Evolutionary conservation across 768 basidiomycete species (phyloP), one percentile per base, ranked within the genome.

Genomic region (Pleurotus djamor): DNA sequence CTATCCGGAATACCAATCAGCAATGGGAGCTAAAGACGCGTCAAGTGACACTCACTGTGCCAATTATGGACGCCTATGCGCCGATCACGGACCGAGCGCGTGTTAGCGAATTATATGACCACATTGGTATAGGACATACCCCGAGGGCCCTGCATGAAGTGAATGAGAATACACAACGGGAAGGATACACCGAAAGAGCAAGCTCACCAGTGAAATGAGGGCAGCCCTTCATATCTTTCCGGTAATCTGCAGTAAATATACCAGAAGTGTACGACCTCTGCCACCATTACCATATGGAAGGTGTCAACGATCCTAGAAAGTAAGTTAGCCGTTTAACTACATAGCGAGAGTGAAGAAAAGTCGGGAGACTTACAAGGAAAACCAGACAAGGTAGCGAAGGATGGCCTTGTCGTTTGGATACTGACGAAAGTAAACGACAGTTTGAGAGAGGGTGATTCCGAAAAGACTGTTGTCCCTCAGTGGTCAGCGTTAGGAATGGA

Each of bases 241-340:
- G 61, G 61, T 9, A 62, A 43, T 37, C 58, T 59, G 58, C 61
- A 62, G 43, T 59, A 59, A 12, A 62, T 49, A 48, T 59, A 59
- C 61, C 61, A 62, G 41, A 59, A 59, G 56, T 62, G 61, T 21
- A 62, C 58, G 32, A 48, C 52, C 36, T 62, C 61, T 2, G 61
- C 50, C 36, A 62, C 61, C 57, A 59, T 62, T 16, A 59, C 57
- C 48, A 62, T 45, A 50, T 62, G 61, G 34, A 59, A 59, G 13
- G 61, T 62, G 58, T 62, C 61, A 35, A 62, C 36, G 13, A 62
- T 13, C 38, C 57, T 62, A 35, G n/a, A 49, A n/a, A 43, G 21
- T 28, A 3, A 28, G 21, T 28, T 28, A 28, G 21, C 21, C 21
- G 3, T 28, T 28, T 3, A 37, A 9, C 37, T 48, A 17, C 16